These are phyloP conservation scores for Crotalaria pallida DNA, from an alignment of 306 rosid genomes.

Conservation along the genomic window DNA sequence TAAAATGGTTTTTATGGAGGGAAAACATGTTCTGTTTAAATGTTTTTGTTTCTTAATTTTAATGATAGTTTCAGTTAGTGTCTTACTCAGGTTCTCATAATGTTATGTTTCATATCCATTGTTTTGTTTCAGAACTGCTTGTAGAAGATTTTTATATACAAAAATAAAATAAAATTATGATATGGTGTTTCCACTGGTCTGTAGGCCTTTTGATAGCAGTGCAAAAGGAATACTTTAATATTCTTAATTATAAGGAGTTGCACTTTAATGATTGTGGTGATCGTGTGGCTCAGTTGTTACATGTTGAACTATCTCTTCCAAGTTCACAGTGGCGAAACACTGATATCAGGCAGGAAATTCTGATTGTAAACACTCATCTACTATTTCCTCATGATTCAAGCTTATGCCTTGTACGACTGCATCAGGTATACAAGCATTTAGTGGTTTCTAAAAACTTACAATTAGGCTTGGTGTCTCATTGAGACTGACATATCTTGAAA, in stretches of 20 bases:
- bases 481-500: not conserved
- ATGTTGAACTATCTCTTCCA: constrained; percentile 43
- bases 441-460: not conserved
- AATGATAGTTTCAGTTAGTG: not conserved
- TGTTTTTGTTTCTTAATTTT: not conserved
- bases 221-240: constrained; percentile 41
- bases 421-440: constrained; percentile 38
- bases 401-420: constrained; percentile 40
- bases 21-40: not conserved
- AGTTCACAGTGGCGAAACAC: constrained; percentile 27
- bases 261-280: constrained; percentile 55
- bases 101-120: not conserved
- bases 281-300: constrained; percentile 58
- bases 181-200: constrained; percentile 7
- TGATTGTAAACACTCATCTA: constrained; percentile 54
- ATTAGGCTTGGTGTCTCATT: not conserved
- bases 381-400: constrained; percentile 61
- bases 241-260: constrained; percentile 53
- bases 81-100: not conserved
- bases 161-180: not conserved
- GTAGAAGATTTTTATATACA: not conserved
- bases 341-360: constrained; percentile 49
- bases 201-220: constrained; percentile 59
- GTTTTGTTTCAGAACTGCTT: not conserved
- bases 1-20: not conserved